These are phyloP conservation scores for Xylaria telfairii DNA, from an alignment of 495 filamentous ascomycete genomes.

Conservation along the genomic window DNA sequence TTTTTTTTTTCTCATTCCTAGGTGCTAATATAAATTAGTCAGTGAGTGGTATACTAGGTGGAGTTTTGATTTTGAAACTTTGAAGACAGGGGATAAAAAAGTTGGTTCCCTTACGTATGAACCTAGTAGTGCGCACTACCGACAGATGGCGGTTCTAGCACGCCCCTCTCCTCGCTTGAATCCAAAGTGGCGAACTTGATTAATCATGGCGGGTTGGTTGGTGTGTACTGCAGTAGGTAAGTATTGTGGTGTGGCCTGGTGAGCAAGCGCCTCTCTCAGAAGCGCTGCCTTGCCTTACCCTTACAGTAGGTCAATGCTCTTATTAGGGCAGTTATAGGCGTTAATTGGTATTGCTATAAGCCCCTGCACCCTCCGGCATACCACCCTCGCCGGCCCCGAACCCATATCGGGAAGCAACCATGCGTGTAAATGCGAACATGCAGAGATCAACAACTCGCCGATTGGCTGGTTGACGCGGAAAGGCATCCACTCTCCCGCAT, in stretches of 20 bases:
- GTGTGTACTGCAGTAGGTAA: too few relatives aligned
- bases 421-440: not conserved
- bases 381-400: conserved; percentile 14
- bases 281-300: too few relatives aligned
- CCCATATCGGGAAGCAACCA: conserved; percentile 11
- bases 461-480: conserved; percentile 1
- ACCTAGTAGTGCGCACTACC: not conserved
- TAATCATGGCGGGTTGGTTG: not conserved
- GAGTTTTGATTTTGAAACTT: not conserved
- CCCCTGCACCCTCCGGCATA: not conserved
- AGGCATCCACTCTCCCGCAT: not conserved
- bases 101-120: not conserved
- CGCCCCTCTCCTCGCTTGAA: not conserved
- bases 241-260: not conserved
- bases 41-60: not conserved
- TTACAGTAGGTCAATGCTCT: conserved; percentile 2
- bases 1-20: too few relatives aligned
- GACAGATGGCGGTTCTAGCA: not conserved
- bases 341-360: not conserved
- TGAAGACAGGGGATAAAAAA: not conserved
- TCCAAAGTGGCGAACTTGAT: not conserved
- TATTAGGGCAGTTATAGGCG: conserved; percentile 6
- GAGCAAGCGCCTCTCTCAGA: not conserved
- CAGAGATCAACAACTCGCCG: conserved; percentile 1
- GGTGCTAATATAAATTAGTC: not conserved